Evolutionary conservation across 495 filamentous ascomycete species (phyloP).

Genomic region (Neurospora terricola): DNA sequence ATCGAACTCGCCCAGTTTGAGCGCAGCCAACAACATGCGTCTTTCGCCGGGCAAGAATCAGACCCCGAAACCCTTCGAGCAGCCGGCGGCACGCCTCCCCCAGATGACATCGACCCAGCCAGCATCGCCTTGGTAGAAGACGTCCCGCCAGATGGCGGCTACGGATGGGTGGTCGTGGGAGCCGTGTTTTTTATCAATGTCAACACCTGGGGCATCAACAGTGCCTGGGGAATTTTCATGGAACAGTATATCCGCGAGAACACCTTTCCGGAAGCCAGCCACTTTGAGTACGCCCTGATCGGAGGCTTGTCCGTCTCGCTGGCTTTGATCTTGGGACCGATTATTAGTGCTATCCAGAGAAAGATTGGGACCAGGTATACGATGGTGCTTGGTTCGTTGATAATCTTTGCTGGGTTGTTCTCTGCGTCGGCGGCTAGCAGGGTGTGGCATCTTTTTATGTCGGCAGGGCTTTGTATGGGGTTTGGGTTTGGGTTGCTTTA

Average conservation of each 20-base stretch:
- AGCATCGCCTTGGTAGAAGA: constrained; percentile 3
- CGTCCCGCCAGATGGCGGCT: constrained; percentile 45
- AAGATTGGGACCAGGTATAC: constrained; percentile 39
- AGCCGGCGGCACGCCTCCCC: not conserved
- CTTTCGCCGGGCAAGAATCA: not conserved
- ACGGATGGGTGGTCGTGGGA: constrained; percentile 49
- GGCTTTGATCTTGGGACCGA: constrained; percentile 47
- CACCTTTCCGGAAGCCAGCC: constrained; percentile 46
- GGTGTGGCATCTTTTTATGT: constrained; percentile 61
- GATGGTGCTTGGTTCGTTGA: constrained; percentile 43
- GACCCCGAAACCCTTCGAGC: not conserved
- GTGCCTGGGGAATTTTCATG: constrained; percentile 47
- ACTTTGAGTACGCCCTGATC: constrained; percentile 54
- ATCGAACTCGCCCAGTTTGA: not conserved
- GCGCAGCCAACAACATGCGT: not conserved
- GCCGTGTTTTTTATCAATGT: constrained; percentile 41
- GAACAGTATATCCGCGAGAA: constrained; percentile 47
- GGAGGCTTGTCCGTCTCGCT: constrained; percentile 57
- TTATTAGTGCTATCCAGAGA: constrained; percentile 45
- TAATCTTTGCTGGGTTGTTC: constrained; percentile 45
- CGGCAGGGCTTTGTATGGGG: constrained; percentile 61
- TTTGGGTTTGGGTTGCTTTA: constrained; percentile 66
- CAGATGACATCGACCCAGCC: not conserved
- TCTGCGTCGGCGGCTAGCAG: constrained; percentile 46
- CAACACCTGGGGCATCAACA: constrained; percentile 49